Evolutionary conservation across 768 basidiomycete species (phyloP), one percentile per base, ranked within the genome.

Genomic region (Tylopilus felleus): DNA sequence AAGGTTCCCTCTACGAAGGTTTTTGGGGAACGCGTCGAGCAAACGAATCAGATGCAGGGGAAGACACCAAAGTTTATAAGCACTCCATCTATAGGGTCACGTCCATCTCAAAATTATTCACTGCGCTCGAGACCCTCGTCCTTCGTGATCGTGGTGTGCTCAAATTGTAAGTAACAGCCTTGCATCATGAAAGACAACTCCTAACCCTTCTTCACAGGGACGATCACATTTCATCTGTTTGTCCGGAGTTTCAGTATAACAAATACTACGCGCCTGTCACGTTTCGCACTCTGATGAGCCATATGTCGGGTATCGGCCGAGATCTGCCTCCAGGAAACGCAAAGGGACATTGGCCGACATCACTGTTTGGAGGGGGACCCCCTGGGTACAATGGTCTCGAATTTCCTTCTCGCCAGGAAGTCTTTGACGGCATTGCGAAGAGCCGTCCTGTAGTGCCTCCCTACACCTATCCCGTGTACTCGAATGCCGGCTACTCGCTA

Each of bases 31-130:
- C 59, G 7, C 66, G 70, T 33, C 65, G 71, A 46, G 79, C 77
- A 29, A 81, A 82, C 52, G 79, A 78, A 58, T 68, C 73, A 3
- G 59, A 56, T n/a, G 38, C 47, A 2, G 53, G 55, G 17, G 47
- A 60, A 7, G 55, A 53, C 10, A 58, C 59, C 5, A 63, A 60
- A 0, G 71, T 76, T 1, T 65, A 74, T n/a, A 69, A 73, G 47
- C 61, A 80, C 59, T 76, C 79, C 0, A 72, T 80, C 46, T 82
- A 81, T 57, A 72, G 82, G 25, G 68, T 82, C 23, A 80, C 80
- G 2, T 80, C 77, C 38, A 74, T 80, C 51, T 74, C 77, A 7
- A 84, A 82, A 64, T 65, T 82, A 53, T 80, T 81, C 58, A 73
- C 75, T 4, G 73, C 74, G 0, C 57, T 80, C 5, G 78, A 83